These are phyloP conservation scores for Colletotrichum euphorbiae DNA, from an alignment of 2,329 filamentous ascomycete species.

Conservation along the genomic window DNA sequence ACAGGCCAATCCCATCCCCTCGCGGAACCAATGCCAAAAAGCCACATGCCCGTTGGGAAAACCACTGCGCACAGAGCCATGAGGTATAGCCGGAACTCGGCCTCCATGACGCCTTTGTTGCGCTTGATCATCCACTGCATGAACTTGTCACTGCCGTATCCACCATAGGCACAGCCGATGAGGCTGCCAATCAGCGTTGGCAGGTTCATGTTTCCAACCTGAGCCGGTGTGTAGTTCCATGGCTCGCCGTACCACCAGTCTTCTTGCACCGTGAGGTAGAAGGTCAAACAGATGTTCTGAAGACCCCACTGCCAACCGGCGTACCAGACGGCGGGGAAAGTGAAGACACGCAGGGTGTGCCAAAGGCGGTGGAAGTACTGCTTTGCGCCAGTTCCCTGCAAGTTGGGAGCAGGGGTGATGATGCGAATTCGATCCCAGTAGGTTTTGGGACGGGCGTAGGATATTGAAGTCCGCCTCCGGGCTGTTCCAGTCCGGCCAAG, in stretches of 20 bases:
- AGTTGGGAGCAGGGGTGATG: slow-evolving; percentile 66
- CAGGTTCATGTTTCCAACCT: slow-evolving; percentile 68
- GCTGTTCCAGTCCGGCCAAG: slow-evolving; percentile 38
- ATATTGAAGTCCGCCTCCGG: slow-evolving; percentile 42
- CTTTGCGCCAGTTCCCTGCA: slow-evolving; percentile 63
- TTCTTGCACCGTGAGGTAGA: slow-evolving; percentile 69
- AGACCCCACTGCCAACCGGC: slow-evolving; percentile 69
- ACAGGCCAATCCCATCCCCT: slow-evolving; percentile 64
- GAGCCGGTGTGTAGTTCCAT: slow-evolving; percentile 65
- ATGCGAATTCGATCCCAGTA: slow-evolving; percentile 67
- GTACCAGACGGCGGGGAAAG: slow-evolving; percentile 68
- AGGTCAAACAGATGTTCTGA: slow-evolving; percentile 70
- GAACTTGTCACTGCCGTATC: slow-evolving; percentile 67
- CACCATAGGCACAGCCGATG: slow-evolving; percentile 68
- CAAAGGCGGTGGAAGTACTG: slow-evolving; percentile 66
- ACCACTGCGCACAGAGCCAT: slow-evolving; percentile 62
- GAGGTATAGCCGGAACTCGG: slow-evolving; percentile 65
- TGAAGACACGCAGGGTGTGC: slow-evolving; percentile 67
- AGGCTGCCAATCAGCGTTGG: slow-evolving; percentile 66
- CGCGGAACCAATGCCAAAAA: slow-evolving; percentile 64
- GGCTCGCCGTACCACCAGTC: slow-evolving; percentile 65
- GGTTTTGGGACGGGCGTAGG: slow-evolving; percentile 53
- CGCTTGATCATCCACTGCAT: slow-evolving; percentile 65
- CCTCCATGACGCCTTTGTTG: slow-evolving; percentile 65
- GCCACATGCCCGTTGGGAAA: slow-evolving; percentile 62